Conservation (phyloP, 345 rosid genomes). For the Camelina laxa region DNA sequence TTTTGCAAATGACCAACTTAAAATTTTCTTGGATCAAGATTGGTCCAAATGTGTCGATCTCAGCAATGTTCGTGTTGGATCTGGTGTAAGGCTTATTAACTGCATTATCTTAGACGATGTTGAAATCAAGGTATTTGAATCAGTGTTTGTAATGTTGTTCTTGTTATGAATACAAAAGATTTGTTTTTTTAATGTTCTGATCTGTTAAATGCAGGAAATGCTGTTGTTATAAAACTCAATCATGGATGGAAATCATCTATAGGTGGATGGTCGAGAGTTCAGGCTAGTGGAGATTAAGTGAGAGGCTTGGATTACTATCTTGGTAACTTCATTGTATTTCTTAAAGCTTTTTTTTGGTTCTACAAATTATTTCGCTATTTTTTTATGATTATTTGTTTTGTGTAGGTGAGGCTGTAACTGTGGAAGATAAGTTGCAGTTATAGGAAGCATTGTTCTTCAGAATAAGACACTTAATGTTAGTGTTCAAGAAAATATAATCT, state of each 20-base stretch:
- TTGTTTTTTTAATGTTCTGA: conserved; percentile 2
- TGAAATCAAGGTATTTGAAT: conserved; percentile 56
- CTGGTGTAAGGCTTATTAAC: conserved; percentile 82
- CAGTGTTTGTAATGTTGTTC: not conserved
- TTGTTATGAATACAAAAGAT: not conserved
- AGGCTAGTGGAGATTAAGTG: conserved; percentile 79
- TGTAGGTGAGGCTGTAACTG: conserved; percentile 85
- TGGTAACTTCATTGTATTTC: conserved; percentile 48
- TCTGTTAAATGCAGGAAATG: conserved; percentile 62
- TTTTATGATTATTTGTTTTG: conserved; percentile 10
- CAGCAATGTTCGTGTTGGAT: conserved; percentile 87
- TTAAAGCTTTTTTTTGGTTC: not conserved
- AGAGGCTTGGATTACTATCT: conserved; percentile 79
- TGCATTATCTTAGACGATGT: conserved; percentile 84
- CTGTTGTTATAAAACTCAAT: conserved; percentile 70
- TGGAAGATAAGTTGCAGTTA: conserved; percentile 76
- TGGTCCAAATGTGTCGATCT: conserved; percentile 90
- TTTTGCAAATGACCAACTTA: not conserved
- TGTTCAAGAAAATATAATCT: conserved; percentile 78
- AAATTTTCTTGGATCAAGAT: conserved; percentile 48
- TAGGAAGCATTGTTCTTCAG: conserved; percentile 82
- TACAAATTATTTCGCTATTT: not conserved
- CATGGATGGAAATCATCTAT: conserved; percentile 86
- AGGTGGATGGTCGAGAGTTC: conserved; percentile 81
- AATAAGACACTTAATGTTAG: conserved; percentile 64